A percentile compares a stretch with the other conserved stretches of the same genome.
phyloP scores from a whole-genome alignment of 805 yeast genomes.

The Kodamaea restingae region DNA sequence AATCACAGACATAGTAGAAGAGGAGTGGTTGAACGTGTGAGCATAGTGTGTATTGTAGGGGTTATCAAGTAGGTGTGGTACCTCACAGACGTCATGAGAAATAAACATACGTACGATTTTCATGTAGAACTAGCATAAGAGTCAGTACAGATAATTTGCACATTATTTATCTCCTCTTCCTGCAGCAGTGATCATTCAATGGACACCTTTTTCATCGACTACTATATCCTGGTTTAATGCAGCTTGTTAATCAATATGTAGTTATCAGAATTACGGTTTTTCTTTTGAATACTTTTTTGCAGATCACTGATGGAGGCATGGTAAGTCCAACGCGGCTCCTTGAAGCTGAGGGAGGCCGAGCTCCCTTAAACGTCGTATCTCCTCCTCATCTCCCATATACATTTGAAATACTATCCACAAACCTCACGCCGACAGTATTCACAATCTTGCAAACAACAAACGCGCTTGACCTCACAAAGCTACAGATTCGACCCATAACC shows the following conservation, averaged over 20 bases:
- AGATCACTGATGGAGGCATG: constrained; percentile 1
- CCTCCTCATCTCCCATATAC: constrained; percentile 15
- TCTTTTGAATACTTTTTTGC: neutral
- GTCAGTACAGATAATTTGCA: too few relatives aligned
- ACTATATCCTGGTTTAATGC: too few relatives aligned
- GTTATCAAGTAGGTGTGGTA: too few relatives aligned
- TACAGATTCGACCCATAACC: constrained; percentile 3
- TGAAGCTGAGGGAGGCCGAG: neutral
- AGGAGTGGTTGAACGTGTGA: constrained; percentile 53
- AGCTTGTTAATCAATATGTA: too few relatives aligned
- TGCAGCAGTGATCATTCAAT: too few relatives aligned
- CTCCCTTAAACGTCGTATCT: neutral
- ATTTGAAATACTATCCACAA: constrained; percentile 13
- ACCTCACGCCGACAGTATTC: constrained; percentile 10
- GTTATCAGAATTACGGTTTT: too few relatives aligned
- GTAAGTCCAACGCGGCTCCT: neutral
- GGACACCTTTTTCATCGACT: too few relatives aligned
- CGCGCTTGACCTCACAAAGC: constrained; percentile 3
- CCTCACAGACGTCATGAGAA: too few relatives aligned
- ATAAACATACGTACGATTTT: too few relatives aligned
- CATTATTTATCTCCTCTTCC: too few relatives aligned
- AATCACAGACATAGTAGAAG: constrained; percentile 63
- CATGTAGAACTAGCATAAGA: too few relatives aligned
- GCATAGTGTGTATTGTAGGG: too few relatives aligned
- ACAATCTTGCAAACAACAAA: constrained; percentile 14